Evolutionary conservation across 129 eudicot genomes (phyloP).

Genomic region (Chrysanthemum makinoi): DNA sequence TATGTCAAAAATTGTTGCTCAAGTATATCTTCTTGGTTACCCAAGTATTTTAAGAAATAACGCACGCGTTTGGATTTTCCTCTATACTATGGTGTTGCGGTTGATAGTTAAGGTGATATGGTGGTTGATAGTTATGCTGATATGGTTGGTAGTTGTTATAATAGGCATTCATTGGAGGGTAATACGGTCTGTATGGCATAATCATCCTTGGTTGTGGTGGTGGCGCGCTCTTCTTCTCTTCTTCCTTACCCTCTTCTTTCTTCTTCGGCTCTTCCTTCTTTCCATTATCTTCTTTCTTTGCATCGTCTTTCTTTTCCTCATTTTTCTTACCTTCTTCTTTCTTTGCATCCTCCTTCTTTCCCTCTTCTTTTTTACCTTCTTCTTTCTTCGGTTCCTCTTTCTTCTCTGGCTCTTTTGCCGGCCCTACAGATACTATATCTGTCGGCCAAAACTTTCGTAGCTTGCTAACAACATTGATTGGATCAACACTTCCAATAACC

Average conservation of each 20-base stretch:
- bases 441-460: slow-evolving; percentile 39
- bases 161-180: slow-evolving; percentile 29
- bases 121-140: slow-evolving; percentile 18
- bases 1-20: slow-evolving; percentile 7
- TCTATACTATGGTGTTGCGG: slow-evolving; percentile 33
- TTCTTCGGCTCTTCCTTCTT: slow-evolving; percentile 26
- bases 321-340: slow-evolving; percentile 25
- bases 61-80: slow-evolving; percentile 46
- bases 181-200: slow-evolving; percentile 35
- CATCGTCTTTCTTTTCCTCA: slow-evolving; percentile 23
- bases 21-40: neutral
- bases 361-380: slow-evolving; percentile 19
- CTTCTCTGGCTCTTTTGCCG: slow-evolving; percentile 41
- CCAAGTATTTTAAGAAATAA: slow-evolving; percentile 19
- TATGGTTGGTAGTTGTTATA: slow-evolving; percentile 19
- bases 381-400: slow-evolving; percentile 31
- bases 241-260: slow-evolving; percentile 29
- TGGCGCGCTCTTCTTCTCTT: slow-evolving; percentile 15
- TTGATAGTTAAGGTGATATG: slow-evolving; percentile 15
- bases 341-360: slow-evolving; percentile 21
- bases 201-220: slow-evolving; percentile 18
- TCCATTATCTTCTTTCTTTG: slow-evolving; percentile 17
- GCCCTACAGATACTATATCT: slow-evolving; percentile 37
- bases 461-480: slow-evolving; percentile 38
- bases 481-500: slow-evolving; percentile 46